Percentiles rank a stretch among this genome's conserved stretches.
Conservation (phyloP, 305 asterid species). For the Nicotiana rustica region DNA sequence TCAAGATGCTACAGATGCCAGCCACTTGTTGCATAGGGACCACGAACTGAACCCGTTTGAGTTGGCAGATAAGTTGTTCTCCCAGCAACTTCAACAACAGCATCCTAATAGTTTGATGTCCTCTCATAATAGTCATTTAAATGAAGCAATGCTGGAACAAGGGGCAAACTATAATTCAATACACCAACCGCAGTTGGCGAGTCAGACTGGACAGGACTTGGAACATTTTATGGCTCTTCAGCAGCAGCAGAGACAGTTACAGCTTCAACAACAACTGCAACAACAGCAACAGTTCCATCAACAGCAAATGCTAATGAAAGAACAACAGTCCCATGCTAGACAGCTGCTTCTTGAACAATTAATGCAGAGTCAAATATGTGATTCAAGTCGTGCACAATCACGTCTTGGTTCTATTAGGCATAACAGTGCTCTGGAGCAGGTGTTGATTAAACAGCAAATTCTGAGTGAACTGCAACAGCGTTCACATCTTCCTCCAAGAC, state of each 20-base stretch:
- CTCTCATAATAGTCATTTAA: slow-evolving; percentile 62
- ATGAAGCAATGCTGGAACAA: slow-evolving; percentile 66
- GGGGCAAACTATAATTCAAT: slow-evolving; percentile 57
- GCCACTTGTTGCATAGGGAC: slow-evolving; percentile 60
- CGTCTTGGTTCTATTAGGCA: slow-evolving; percentile 75
- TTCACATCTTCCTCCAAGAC: slow-evolving; percentile 70
- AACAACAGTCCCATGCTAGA: slow-evolving; percentile 60
- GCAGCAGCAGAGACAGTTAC: slow-evolving; percentile 59
- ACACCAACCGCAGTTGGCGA: slow-evolving; percentile 67
- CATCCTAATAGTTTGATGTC: slow-evolving; percentile 64
- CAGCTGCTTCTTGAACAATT: slow-evolving; percentile 84
- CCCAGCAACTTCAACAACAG: slow-evolving; percentile 66
- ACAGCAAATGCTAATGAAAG: slow-evolving; percentile 78
- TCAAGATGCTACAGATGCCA: slow-evolving; percentile 66
- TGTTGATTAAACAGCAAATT: slow-evolving; percentile 74
- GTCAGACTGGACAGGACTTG: slow-evolving; percentile 68
- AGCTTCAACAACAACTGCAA: slow-evolving; percentile 36
- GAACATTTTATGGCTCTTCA: slow-evolving; percentile 79
- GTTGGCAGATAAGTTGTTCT: slow-evolving; percentile 68
- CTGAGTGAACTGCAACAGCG: slow-evolving; percentile 78
- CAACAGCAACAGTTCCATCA: slow-evolving; percentile 77
- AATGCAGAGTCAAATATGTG: slow-evolving; percentile 79
- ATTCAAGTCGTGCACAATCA: slow-evolving; percentile 70
- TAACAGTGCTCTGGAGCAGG: slow-evolving; percentile 76
- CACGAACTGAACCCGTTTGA: slow-evolving; percentile 62